Base-by-base conservation (phyloP, 805 yeast species). In the Zygosaccharomyces bailii region DNA sequence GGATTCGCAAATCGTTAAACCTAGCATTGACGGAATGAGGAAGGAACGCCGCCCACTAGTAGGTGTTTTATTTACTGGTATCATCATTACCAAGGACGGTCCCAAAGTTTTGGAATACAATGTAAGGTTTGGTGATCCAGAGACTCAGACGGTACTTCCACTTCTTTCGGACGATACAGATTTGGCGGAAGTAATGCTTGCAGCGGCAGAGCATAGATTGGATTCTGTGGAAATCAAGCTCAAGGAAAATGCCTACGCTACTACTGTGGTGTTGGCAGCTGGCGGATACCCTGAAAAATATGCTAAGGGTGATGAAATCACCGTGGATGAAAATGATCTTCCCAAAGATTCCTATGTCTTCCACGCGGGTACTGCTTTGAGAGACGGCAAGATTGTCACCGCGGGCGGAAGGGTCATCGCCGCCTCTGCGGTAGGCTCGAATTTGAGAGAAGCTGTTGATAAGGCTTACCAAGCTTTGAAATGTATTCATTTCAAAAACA, bases 41-140 rank as follows among this genome's bases (percentile, higher is more conserved):
- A 78, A 75, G 57, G 99, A 91, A 59, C 95, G 96, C 4, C 79
- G 75, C 68, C 99, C 99, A 49, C 88, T 93, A 79, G 89, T 87
- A 44, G 99, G 99, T 57, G 82, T 95, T 50, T 73, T 93, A 40
- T 93, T 93, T 71, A 93, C 96, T 8, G 99, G 99, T 49, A 78
- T 93, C 56, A 93, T 93, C 84, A 76, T 93, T 54, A 79, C 95
- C 4, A 78, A 81, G n/a, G 58, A 72, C 34, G 97, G 96, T 50
- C 98, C 99, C 55, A 87, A 89, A 70, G 96, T 90, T 3, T 74
- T 93, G 59, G 99, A 93, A 69, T 93, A 95, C 70, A 93, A 93
- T 57, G 98, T 95, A 41, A 82, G 99, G 69, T 95, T 93, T 56
- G 99, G 99, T 51, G 99, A 93, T 66, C 99, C 99, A 54, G 99